Base-by-base conservation (phyloP, 2,329 filamentous ascomycete genomes). In the Monosporascus sp. region DNA sequence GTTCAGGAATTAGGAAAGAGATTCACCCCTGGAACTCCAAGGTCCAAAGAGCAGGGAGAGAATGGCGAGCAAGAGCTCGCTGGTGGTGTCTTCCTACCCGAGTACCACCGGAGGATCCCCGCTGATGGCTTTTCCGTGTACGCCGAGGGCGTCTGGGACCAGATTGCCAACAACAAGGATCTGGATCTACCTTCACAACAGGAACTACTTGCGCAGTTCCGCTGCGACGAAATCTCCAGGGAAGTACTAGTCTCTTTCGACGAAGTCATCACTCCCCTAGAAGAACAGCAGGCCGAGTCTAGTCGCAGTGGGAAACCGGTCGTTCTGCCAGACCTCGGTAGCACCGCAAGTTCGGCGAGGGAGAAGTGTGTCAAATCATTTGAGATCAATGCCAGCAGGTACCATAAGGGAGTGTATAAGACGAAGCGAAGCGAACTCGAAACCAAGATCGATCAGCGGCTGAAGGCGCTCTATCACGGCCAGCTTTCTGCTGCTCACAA, bases 141-240 rank as follows among this genome's bases (percentile, higher is more conserved):
- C 64, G 92, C 94, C 0, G 86, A 94, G 68, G 91, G 92, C 41
- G 85, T 99, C 45, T 99, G 94, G 94, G 92, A 97, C 65, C 93
- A 97, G 73, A 99, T 99, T 67, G 92, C 96, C 64, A 89, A 93
- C 77, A 99, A 99, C 80, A 99, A 99, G 73, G 94, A 99, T 66
- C 79, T 99, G 52, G 94, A 99, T 72, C 74, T 99, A 55, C 94
- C 94, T 3, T 97, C 94, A 0, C 94, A 99, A 69, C 94, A 99
- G 73, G 94, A 99, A 70, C 80, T 99, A 46, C 81, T 99, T 51
- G 94, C 94, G 11, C 94, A 99, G 70, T 99, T 97, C 76, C 85
- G 94, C 61, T 99, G 94, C 71, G 94, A 99, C 69, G 94, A 99
- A 73, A 99, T 99, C 54, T 84, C 91, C 40, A 83, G 92, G 58